These are phyloP conservation scores for Dissoconium aciculare DNA, from an alignment of 2,329 filamentous ascomycete species.

Conservation along the genomic window DNA sequence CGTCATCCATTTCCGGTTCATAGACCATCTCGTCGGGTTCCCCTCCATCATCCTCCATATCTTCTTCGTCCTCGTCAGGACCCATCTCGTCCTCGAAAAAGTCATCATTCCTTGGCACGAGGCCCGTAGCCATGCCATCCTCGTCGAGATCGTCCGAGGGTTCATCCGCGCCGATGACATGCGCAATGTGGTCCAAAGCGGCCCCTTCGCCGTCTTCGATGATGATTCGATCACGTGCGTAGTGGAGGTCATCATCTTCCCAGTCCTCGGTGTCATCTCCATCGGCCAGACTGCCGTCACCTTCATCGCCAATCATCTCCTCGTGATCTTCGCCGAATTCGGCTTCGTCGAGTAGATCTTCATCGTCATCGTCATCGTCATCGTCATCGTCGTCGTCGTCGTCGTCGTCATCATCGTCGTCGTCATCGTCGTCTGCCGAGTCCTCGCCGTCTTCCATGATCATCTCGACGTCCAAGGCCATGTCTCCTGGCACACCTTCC, in stretches of 20 bases:
- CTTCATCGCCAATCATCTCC: slow-evolving; percentile 34
- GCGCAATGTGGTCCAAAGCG: slow-evolving; percentile 26
- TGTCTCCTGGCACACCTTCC: slow-evolving; percentile 47
- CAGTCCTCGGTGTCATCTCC: slow-evolving; percentile 37
- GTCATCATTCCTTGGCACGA: slow-evolving; percentile 31
- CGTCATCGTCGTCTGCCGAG: slow-evolving; percentile 47
- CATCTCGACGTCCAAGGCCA: slow-evolving; percentile 64
- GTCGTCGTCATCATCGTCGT: slow-evolving; percentile 42
- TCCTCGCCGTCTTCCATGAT: slow-evolving; percentile 62
- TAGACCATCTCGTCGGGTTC: slow-evolving; percentile 51
- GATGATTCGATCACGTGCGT: slow-evolving; percentile 19
- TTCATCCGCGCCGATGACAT: slow-evolving; percentile 24
- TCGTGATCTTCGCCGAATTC: slow-evolving; percentile 43
- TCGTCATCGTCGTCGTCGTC: slow-evolving; percentile 41
- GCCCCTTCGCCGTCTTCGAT: slow-evolving; percentile 33
- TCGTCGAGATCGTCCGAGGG: slow-evolving; percentile 24
- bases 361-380: slow-evolving; percentile 46
- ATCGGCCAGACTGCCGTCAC: slow-evolving; percentile 31
- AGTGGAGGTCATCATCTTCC: slow-evolving; percentile 29
- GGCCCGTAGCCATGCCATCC: slow-evolving; percentile 29
- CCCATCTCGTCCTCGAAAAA: slow-evolving; percentile 44
- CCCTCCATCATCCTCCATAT: slow-evolving; percentile 49
- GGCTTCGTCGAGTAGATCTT: slow-evolving; percentile 36
- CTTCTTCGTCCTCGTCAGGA: slow-evolving; percentile 39
- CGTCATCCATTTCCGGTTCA: slow-evolving; percentile 28